These are phyloP conservation scores for Pleurotus cornucopiae DNA, from an alignment of 768 basidiomycete genomes.

Conservation along the genomic window DNA sequence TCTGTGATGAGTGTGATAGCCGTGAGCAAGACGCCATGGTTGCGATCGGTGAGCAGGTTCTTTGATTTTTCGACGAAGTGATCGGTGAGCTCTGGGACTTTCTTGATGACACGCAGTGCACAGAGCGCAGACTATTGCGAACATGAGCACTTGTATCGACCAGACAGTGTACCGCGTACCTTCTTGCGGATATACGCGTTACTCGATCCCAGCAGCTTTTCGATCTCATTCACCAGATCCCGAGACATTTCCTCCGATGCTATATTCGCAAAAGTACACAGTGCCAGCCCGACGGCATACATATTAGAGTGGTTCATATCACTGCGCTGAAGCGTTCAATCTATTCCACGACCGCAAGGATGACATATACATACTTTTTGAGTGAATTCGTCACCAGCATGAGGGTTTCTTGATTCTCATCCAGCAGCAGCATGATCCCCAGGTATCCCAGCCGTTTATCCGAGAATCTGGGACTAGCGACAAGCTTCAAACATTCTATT, in stretches of 20 bases:
- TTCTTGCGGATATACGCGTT: constrained; percentile 99
- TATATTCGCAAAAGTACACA: constrained; percentile 98
- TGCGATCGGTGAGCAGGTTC: constrained; percentile 88
- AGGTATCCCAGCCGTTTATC: constrained; percentile 97
- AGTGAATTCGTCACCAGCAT: constrained; percentile 97
- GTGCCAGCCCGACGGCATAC: constrained; percentile 95
- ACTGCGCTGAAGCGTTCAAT: constrained; percentile 36
- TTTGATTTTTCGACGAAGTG: constrained; percentile 89
- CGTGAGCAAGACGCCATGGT: constrained; percentile 94
- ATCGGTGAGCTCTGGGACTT: constrained; percentile 93
- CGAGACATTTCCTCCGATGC: constrained; percentile 99
- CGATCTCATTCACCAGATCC: constrained; percentile 95
- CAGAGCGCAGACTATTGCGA: constrained; percentile 81
- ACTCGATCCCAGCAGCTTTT: constrained; percentile 93
- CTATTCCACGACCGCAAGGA: not conserved
- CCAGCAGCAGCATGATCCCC: constrained; percentile 95
- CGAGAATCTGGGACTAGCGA: constrained; percentile 90
- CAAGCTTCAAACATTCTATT: constrained; percentile 94
- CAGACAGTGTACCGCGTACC: constrained; percentile 38
- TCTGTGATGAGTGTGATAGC: constrained; percentile 93
- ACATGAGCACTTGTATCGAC: constrained; percentile 7
- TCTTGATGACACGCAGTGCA: constrained; percentile 89
- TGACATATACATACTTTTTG: constrained; percentile 71
- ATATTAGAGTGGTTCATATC: constrained; percentile 99
- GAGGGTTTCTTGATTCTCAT: constrained; percentile 97